Base-by-base conservation (phyloP, 495 filamentous ascomycete genomes). In the Physcia stellaris region DNA sequence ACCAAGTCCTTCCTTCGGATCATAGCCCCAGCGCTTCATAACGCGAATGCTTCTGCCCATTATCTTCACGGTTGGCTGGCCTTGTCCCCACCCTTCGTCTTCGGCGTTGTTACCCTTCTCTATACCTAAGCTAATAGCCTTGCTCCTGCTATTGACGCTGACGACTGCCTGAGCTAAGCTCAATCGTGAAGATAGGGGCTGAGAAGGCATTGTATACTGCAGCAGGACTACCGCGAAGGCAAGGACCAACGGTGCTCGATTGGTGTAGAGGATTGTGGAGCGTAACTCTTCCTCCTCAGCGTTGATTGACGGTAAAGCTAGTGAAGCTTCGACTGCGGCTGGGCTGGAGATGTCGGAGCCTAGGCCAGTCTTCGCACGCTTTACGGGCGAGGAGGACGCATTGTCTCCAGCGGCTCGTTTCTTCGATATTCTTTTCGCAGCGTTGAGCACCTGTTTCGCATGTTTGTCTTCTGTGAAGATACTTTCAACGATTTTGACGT, bases 121-220 rank as follows among this genome's bases (percentile, higher is more conserved):
- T 16, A 88, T 57, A 3, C 84, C 83, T 10, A 92, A 44, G 54
- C 66, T 82, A 28, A 78, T 66, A 19, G 83, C 84, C 51, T 85
- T 85, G 11, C 70, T 73, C 41, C 77, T 67, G 41, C 75, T 81
- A 47, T 86, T 86, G 24, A 73, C 72, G 50, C 82, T 85, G 17
- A 87, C 79, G 6, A 86, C 71, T 1, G 80, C 83, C 51, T 88
- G 83, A 0, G 70, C 81, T 17, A 92, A 59, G 52, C 83, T 87
- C 17, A 90, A 57, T 29, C 82, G 66, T 46, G 82, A 84, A 4
- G 80, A 86, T n/a, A 78, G 62, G 3, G 84, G 84, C 52, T 92
- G 84, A 42, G 79, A 75, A 0, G 83, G 80, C 77, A 84, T 87
- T 0, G 83, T 86, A 49, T 78, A 74, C 37, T 77, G 78, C 32